Conservation (phyloP, 306 rosid species). For the Vachellia pachyceras region DNA sequence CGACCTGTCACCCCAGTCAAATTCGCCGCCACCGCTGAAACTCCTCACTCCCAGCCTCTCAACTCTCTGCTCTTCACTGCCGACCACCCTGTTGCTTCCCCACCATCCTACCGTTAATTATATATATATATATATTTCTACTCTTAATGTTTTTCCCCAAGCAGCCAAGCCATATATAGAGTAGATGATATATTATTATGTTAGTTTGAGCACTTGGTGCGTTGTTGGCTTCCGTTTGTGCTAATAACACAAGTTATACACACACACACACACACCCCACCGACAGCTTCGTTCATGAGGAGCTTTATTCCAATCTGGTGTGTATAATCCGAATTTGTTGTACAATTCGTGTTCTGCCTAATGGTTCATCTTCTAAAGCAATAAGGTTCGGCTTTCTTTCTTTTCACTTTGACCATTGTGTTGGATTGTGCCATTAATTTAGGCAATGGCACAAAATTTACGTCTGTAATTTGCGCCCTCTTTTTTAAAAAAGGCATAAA, state of each 20-base stretch:
- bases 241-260: slow-evolving; percentile 29
- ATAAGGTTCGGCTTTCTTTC: background rate
- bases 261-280: background rate
- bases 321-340: slow-evolving; percentile 5
- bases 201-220: background rate
- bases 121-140: background rate
- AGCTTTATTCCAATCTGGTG: background rate
- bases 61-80: background rate
- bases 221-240: slow-evolving; percentile 16
- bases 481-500: too few relatives aligned
- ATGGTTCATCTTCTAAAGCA: background rate
- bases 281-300: background rate
- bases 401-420: background rate
- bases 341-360: background rate
- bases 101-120: slow-evolving; percentile 22
- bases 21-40: background rate
- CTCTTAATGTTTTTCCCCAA: background rate
- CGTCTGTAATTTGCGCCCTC: too few relatives aligned
- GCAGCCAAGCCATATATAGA: too few relatives aligned
- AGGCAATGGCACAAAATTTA: background rate
- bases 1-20: slow-evolving; percentile 38
- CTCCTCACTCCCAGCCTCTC: slow-evolving; percentile 29
- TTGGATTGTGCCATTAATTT: background rate
- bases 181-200: too few relatives aligned
- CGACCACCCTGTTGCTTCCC: slow-evolving; percentile 24